Evolutionary conservation across 148 eudicot species (phyloP).

Genomic region (Agrostemma githago): DNA sequence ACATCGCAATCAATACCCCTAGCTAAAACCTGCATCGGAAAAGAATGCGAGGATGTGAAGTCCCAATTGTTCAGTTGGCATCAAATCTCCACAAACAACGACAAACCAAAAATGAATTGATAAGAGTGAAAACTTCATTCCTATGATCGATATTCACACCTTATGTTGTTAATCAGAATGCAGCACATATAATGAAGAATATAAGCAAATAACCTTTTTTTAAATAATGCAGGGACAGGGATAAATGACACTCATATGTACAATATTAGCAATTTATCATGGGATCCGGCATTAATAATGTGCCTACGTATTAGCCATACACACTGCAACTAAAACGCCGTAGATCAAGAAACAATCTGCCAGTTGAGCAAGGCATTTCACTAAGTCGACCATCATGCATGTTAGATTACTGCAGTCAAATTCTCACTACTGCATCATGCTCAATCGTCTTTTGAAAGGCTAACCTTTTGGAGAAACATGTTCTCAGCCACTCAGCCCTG

Average conservation of each 20-base stretch:
- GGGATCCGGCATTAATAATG: background rate
- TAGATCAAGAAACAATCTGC: background rate
- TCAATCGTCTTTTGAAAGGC: background rate
- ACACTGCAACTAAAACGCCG: background rate
- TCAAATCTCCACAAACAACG: background rate
- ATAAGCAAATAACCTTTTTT: background rate
- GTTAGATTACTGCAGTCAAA: background rate
- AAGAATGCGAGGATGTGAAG: slow-evolving; percentile 26
- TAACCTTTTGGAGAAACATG: background rate
- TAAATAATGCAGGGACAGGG: background rate
- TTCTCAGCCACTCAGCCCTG: background rate
- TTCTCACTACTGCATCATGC: background rate
- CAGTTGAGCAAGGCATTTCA: background rate
- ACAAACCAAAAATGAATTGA: background rate
- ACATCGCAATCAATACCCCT: slow-evolving; percentile 91
- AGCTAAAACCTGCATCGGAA: slow-evolving; percentile 71
- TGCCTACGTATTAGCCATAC: background rate
- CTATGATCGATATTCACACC: background rate
- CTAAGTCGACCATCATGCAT: background rate
- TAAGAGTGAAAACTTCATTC: background rate
- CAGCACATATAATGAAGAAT: background rate
- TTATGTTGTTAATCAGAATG: slow-evolving; percentile 1
- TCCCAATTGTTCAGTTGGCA: slow-evolving; percentile 7
- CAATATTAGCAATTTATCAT: background rate
- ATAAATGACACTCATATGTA: background rate